These are phyloP conservation scores for Suillus tomentosus DNA, from an alignment of 768 basidiomycete genomes.

Conservation along the genomic window DNA sequence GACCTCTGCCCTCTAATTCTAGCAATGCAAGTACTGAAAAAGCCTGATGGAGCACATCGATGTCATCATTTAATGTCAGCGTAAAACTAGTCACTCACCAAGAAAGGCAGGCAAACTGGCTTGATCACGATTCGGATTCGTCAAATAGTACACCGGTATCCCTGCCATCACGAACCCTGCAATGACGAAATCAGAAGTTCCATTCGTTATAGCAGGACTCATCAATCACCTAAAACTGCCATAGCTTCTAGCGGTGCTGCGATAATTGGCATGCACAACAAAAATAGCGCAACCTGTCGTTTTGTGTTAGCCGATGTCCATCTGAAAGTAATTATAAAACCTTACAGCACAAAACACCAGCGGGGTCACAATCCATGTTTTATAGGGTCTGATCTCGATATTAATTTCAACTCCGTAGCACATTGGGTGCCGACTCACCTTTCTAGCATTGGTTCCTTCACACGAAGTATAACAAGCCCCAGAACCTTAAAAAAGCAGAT, in stretches of 20 bases:
- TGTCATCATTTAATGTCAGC: conserved; percentile 9
- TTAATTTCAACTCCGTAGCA: neutral
- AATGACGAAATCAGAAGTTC: conserved; percentile 3
- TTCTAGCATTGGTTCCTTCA: conserved; percentile 89
- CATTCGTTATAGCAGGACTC: neutral
- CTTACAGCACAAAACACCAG: conserved; percentile 81
- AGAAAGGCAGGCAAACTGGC: conserved; percentile 34
- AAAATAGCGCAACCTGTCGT: conserved; percentile 77
- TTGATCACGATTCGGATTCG: conserved; percentile 60
- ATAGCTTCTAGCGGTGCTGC: conserved; percentile 90
- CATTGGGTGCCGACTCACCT: conserved; percentile 45
- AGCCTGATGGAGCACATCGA: conserved; percentile 33
- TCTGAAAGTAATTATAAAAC: conserved; percentile 11
- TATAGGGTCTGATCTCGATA: conserved; percentile 71
- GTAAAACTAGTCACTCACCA: conserved; percentile 36
- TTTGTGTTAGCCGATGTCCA: neutral
- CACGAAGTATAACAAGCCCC: conserved; percentile 81
- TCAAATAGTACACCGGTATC: conserved; percentile 82
- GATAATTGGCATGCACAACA: conserved; percentile 92
- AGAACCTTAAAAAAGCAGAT: conserved; percentile 57
- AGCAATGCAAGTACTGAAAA: conserved; percentile 43
- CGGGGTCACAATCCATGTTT: conserved; percentile 89
- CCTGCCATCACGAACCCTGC: conserved; percentile 78
- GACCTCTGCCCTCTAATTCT: conserved; percentile 53
- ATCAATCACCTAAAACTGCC: conserved; percentile 74